Percentiles rank a stretch among this genome's conserved stretches.
Evolutionary conservation across 2,329 filamentous ascomycete species (phyloP).

Genomic region (Helicocarpus griseus): DNA sequence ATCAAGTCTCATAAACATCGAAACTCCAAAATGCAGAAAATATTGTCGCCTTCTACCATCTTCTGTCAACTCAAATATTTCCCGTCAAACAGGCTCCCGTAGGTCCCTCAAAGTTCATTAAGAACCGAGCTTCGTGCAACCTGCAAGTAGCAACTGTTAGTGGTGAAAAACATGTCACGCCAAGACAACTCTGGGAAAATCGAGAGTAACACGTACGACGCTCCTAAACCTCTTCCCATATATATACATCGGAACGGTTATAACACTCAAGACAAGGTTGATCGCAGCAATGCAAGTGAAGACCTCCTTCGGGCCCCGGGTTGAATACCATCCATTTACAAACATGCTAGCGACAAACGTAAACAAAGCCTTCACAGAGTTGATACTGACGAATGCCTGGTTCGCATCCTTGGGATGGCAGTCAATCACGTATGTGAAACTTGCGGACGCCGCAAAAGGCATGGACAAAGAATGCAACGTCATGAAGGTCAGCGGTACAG

Average conservation of each 20-base stretch:
- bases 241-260: slow-evolving; percentile 20
- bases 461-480: slow-evolving; percentile 28
- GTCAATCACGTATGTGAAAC: slow-evolving; percentile 34
- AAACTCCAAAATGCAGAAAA: too few species aligned
- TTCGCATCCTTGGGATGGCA: slow-evolving; percentile 31
- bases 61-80: not conserved
- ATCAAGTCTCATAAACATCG: too few species aligned
- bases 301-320: slow-evolving; percentile 16
- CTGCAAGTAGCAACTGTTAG: not conserved
- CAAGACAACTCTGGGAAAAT: not conserved
- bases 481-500: slow-evolving; percentile 26
- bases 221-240: slow-evolving; percentile 25
- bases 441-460: slow-evolving; percentile 29
- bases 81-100: not conserved
- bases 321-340: slow-evolving; percentile 19
- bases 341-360: slow-evolving; percentile 21
- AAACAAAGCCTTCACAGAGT: slow-evolving; percentile 31
- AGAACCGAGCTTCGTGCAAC: not conserved
- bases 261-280: slow-evolving; percentile 10
- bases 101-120: not conserved
- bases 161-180: not conserved
- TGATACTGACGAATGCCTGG: slow-evolving; percentile 35
- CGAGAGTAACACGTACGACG: slow-evolving; percentile 12
- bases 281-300: slow-evolving; percentile 10
- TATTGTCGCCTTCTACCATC: not conserved